Evolutionary conservation across 768 basidiomycete species (phyloP), one percentile per base, ranked within the genome.

Genomic region (Boletus sensibilis): DNA sequence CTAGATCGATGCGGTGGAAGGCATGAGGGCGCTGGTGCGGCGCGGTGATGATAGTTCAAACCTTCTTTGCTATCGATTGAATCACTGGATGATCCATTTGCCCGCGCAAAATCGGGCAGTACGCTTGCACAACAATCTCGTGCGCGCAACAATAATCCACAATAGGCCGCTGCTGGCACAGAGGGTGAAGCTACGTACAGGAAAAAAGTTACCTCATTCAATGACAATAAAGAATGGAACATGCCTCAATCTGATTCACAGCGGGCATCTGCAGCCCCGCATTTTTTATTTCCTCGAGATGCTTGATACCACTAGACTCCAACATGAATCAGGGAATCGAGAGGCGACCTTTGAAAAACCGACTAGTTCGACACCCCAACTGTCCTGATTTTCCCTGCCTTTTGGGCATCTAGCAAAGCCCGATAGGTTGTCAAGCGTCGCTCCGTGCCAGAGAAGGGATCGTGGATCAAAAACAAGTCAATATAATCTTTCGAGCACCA

Each of bases 311-410:
- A 61, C 90, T 92, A 33, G n/a, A 44, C 33, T n/a, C 29, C 31
- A 45, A 27, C 3, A 11, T 53, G 33, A 47, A 57, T 44, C 51
- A 25, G 42, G 27, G 11, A 23, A 49, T 10, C 5, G 10, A 16
- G 37, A 40, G 29, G n/a, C 2, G 14, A 21, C 12, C 5, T n/a
- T 12, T 8, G 27, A 27, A 29, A 47, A 21, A 67, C 87, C 45
- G 62, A 90, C 89, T 85, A 94, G 72, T 94, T 94, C 1, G 89
- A 92, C 8, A 93, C 91, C 3, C 91, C 91, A n/a, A 90, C 81
- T 5, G 78, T 78, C 58, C 81, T 78, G 49, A 92, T 79, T 63
- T 88, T 89, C 4, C 91, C 90, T 4, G 72, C 79, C 29, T 74
- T 65, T 59, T 81, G 80, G n/a, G 81, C 80, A 35, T 86, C 83